Conservation (phyloP, 805 yeast species). For the Kockiozyma suomiensis region DNA sequence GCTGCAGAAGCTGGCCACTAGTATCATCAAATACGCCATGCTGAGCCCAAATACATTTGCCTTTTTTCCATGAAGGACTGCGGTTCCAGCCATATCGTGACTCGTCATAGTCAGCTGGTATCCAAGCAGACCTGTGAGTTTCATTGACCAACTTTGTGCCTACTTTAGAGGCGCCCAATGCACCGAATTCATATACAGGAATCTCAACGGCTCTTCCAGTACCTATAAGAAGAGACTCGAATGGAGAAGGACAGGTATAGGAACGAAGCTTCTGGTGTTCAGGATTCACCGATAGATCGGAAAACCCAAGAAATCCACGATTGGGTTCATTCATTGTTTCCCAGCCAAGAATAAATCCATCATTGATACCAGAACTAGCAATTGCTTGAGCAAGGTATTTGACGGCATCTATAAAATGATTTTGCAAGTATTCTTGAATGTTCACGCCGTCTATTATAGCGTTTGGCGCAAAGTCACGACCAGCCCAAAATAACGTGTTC, state of each 20-base stretch:
- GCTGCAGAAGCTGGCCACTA: constrained; percentile 46
- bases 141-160: constrained; percentile 66
- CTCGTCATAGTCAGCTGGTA: constrained; percentile 57
- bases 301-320: constrained; percentile 68
- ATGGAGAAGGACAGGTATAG: constrained; percentile 81
- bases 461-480: constrained; percentile 74
- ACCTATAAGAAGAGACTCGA: constrained; percentile 73
- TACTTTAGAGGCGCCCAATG: constrained; percentile 73
- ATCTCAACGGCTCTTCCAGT: constrained; percentile 72
- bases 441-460: constrained; percentile 69
- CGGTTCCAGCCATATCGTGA: constrained; percentile 71
- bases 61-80: constrained; percentile 63
- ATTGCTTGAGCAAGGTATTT: constrained; percentile 50
- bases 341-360: constrained; percentile 70
- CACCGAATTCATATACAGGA: constrained; percentile 68
- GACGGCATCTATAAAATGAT: constrained; percentile 61
- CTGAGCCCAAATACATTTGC: constrained; percentile 78
- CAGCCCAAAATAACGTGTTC: constrained; percentile 86
- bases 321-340: constrained; percentile 89
- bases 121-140: constrained; percentile 70
- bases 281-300: constrained; percentile 56
- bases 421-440: constrained; percentile 77
- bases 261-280: constrained; percentile 64
- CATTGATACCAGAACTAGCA: constrained; percentile 49
- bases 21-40: constrained; percentile 72